Conservation (phyloP, 345 rosid species). For the Microcos paniculata region DNA sequence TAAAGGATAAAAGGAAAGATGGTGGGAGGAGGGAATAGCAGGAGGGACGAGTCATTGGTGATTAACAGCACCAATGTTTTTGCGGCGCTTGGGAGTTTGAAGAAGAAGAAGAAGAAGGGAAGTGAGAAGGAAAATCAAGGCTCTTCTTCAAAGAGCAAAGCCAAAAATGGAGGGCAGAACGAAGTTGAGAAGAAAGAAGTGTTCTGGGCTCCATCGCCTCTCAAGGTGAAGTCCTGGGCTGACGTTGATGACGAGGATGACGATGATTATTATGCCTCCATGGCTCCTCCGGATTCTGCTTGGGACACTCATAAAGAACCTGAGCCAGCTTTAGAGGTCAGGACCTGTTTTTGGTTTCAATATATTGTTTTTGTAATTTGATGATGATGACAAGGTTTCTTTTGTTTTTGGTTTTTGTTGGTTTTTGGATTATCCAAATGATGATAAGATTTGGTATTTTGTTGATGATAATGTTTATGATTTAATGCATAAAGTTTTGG, state of each 20-base stretch:
- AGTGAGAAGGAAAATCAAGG: conserved; percentile 23
- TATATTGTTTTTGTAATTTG: background rate
- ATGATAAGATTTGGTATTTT: background rate
- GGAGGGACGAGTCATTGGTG: conserved; percentile 39
- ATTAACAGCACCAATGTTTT: conserved; percentile 50
- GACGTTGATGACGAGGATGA: conserved; percentile 51
- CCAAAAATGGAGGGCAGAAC: conserved; percentile 10
- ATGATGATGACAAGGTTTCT: background rate
- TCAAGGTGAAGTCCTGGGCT: conserved; percentile 45
- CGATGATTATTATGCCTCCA: conserved; percentile 43
- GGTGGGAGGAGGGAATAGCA: conserved; percentile 40
- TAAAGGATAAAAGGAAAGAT: conserved; percentile 16
- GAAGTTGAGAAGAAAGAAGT: conserved; percentile 33
- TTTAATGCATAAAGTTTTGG: background rate
- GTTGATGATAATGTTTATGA: background rate
- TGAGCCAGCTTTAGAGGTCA: conserved; percentile 29
- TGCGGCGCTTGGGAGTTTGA: conserved; percentile 45
- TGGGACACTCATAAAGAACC: conserved; percentile 32
- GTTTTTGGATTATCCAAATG: background rate
- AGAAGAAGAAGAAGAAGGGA: conserved; percentile 61
- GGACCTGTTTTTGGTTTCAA: background rate
- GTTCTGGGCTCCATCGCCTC: conserved; percentile 45
- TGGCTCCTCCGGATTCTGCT: conserved; percentile 24
- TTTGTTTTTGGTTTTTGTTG: background rate
- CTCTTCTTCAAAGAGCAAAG: conserved; percentile 26